phyloP scores from a whole-genome alignment of 257 asterid genomes.

The Nicotiana otophora region DNA sequence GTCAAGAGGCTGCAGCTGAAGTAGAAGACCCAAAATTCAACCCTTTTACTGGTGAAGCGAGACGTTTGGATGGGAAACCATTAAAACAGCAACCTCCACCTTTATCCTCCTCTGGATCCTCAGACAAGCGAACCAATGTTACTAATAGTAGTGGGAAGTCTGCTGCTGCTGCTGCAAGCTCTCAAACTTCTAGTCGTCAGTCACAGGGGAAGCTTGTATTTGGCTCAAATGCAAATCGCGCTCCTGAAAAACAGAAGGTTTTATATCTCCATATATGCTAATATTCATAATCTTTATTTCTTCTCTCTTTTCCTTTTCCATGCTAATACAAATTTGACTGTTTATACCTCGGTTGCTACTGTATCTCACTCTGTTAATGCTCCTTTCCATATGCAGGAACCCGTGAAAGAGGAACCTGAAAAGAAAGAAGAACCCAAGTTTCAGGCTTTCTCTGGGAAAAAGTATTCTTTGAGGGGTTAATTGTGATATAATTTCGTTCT shows the following conservation, averaged over 20 bases:
- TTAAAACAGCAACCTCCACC: slow-evolving; percentile 50
- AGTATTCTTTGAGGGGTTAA: slow-evolving; percentile 67
- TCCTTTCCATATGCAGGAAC: slow-evolving; percentile 19
- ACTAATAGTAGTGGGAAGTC: slow-evolving; percentile 35
- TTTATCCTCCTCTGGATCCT: slow-evolving; percentile 40
- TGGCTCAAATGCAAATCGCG: slow-evolving; percentile 61
- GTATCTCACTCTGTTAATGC: slow-evolving; percentile 3
- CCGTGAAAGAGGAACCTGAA: slow-evolving; percentile 63
- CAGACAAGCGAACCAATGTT: slow-evolving; percentile 36
- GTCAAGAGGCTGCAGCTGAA: slow-evolving; percentile 51
- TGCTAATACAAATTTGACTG: too few relatives aligned
- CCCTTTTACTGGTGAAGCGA: slow-evolving; percentile 76
- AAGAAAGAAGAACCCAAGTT: slow-evolving; percentile 75
- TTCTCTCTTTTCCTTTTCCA: background rate
- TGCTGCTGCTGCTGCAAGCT: slow-evolving; percentile 51
- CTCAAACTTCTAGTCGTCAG: slow-evolving; percentile 63
- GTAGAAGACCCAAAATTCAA: slow-evolving; percentile 60
- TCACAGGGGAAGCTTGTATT: slow-evolving; percentile 93
- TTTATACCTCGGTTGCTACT: background rate
- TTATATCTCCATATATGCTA: background rate
- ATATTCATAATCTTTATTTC: background rate
- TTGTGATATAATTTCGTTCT: slow-evolving; percentile 10
- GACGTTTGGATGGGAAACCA: slow-evolving; percentile 92
- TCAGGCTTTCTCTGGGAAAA: slow-evolving; percentile 68
- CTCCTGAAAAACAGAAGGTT: slow-evolving; percentile 57